Conservation (phyloP, 495 filamentous ascomycete genomes). For the Xanthoparmelia taractica region DNA sequence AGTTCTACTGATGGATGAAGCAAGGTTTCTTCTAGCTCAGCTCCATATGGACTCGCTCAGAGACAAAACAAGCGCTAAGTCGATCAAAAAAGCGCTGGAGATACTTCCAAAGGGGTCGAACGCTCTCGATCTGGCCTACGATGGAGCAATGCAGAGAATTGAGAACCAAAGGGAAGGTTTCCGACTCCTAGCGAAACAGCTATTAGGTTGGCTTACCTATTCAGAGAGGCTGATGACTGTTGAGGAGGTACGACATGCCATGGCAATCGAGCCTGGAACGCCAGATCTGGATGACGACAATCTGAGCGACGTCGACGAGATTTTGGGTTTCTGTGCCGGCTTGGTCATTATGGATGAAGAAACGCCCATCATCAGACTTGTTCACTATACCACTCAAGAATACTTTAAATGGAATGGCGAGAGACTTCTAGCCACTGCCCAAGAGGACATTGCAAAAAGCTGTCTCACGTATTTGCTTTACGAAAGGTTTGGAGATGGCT, state of each 20-base stretch:
- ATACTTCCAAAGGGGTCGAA: conserved; percentile 20
- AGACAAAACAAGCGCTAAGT: conserved; percentile 27
- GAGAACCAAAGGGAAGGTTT: conserved; percentile 17
- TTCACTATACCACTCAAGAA: conserved; percentile 2
- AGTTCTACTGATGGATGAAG: no score
- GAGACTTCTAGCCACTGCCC: not conserved
- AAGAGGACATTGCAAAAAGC: not conserved
- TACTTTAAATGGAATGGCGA: not conserved
- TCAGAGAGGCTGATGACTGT: conserved; percentile 17
- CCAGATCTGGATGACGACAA: conserved; percentile 35
- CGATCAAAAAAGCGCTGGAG: conserved; percentile 29
- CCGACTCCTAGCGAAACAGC: conserved; percentile 9
- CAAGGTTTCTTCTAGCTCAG: conserved; percentile 44
- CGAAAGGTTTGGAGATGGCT: not conserved
- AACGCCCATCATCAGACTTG: not conserved
- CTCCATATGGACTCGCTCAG: conserved; percentile 40
- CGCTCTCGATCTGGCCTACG: conserved; percentile 26
- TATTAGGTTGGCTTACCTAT: conserved; percentile 22
- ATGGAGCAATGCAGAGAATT: conserved; percentile 27
- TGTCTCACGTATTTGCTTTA: conserved; percentile 8
- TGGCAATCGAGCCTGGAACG: conserved; percentile 31
- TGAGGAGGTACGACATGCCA: conserved; percentile 30
- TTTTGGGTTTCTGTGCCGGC: conserved; percentile 38
- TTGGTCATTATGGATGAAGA: conserved; percentile 34
- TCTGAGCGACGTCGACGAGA: conserved; percentile 30